Base-by-base conservation (phyloP, 129 eudicot species). In the Pseudognaphalium luteoalbum region DNA sequence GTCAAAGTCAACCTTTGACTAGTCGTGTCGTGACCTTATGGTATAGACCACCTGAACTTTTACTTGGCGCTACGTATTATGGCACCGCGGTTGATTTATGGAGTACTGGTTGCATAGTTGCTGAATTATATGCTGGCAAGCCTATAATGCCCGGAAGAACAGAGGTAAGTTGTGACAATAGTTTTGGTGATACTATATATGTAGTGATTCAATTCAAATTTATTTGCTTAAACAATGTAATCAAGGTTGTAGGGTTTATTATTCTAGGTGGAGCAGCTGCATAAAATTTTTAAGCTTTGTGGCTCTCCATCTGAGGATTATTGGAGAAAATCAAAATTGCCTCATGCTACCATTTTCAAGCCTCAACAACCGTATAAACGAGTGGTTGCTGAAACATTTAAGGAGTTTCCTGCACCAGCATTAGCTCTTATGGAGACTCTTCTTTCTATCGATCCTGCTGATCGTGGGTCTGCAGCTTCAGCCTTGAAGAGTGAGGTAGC, bases 81-180 rank as follows among this genome's bases (percentile, higher is more conserved):
- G 87, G 96, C 54, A 81, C 86, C 28, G 90, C 96, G 44, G 98
- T 93, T 59, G 98, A 93, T 86, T 86, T 93, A 66, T 93, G 98
- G 98, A 93, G 98, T 60, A 66, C 97, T 4, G 98, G 97, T 30
- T 91, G 98, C 86, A 91, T 93, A 65, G 88, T 93, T 67, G 98
- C 93, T 47, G 98, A 93, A 65, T 78, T 93, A 67, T 93, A 88
- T 80, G 88, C 93, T 25, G 98, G 98, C 41, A 86, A 81, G 72
- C 98, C 98, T 14, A 93, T 93, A 52, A 90, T 93, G 93, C 93
- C 97, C 6, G 98, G 98, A 74, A 85, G 92, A 85, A 93, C 98
- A 1, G 98, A 93, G 97, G 98, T 93, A 68, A 60, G 16, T 66
- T 30, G 42, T 59, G 51, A 62, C 61, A 25, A 33, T 75, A 10